Evolutionary conservation across 2,329 filamentous ascomycete species (phyloP), one percentile per base, ranked within the genome.

Genomic region (Penicillium psychrosexuale): DNA sequence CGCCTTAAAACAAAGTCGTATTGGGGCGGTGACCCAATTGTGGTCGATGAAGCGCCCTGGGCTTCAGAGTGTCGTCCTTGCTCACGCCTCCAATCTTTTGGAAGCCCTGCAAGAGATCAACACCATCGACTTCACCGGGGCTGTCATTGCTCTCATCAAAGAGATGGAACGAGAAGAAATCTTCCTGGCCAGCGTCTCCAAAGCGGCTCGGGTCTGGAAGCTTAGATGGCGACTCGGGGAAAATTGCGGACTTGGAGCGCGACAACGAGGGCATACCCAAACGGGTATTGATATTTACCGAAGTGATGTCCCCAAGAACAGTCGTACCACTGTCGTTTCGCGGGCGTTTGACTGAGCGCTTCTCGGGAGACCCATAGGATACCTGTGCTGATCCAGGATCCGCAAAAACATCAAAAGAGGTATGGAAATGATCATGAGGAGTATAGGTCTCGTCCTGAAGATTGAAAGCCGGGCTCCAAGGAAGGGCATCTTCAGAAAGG

Each of bases 361-460:
- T 85, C 60, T 80, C 76, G 1, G 84, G 83, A 27, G 83, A 85
- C 13, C 79, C 76, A 55, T 71, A 72, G 13, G 72, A 77, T 27
- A 71, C 61, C 27, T 69, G 69, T 6, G 73, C 75, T 31, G 70
- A 57, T 9, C 65, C 67, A n/a, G 71, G 54, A 43, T 80, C 77
- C 9, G 73, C 71, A 60, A 85, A 86, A 39, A 84, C 79, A 63
- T 84, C 81, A 63, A 84, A 86, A 24, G 73, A 76, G 51, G 74
- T 72, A 53, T 78, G 77, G 56, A 80, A 77, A 49, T 68, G 68
- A 46, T 75, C 70, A 47, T 68, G 69, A 13, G 66, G 73, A 28
- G 68, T 71, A 27, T 67, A 73, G 36, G 63, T 61, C 51, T 82
- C 75, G 48, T 82, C 74, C 54, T 75, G 69, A 33, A 83, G 73